Evolutionary conservation across 2,329 filamentous ascomycete species (phyloP).

Genomic region (Cladophialophora carrionii): DNA sequence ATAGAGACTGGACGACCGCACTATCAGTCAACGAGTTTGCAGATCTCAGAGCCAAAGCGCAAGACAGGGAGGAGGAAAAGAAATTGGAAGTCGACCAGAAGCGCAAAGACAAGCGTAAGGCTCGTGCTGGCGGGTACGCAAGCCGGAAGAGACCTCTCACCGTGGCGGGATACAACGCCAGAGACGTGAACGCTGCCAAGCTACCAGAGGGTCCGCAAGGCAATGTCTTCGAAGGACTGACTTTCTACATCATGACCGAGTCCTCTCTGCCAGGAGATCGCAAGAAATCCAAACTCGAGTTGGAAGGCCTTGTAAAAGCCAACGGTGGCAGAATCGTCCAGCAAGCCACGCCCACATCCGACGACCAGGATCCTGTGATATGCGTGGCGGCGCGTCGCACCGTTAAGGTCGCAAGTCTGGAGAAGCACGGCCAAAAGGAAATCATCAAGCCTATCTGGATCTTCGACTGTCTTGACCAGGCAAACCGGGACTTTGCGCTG

Average conservation of each 20-base stretch:
- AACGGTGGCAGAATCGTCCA: constrained; percentile 82
- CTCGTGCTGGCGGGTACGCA: constrained; percentile 50
- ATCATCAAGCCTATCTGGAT: constrained; percentile 83
- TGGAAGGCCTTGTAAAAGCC: constrained; percentile 80
- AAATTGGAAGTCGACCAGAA: constrained; percentile 49
- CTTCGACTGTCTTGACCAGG: constrained; percentile 72
- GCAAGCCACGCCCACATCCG: constrained; percentile 57
- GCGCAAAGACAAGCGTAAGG: constrained; percentile 65
- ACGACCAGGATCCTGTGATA: constrained; percentile 53
- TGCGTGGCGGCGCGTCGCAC: constrained; percentile 49
- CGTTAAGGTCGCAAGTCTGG: constrained; percentile 80
- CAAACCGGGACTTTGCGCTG: constrained; percentile 56
- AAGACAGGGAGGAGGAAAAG: constrained; percentile 71
- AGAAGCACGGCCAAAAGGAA: constrained; percentile 70
- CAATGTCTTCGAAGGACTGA: constrained; percentile 72
- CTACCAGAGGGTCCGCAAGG: constrained; percentile 44
- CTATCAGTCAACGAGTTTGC: constrained; percentile 78
- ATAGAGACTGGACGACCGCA: constrained; percentile 81
- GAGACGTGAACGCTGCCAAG: constrained; percentile 39
- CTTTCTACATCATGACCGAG: constrained; percentile 82
- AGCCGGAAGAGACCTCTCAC: constrained; percentile 68
- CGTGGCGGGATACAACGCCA: constrained; percentile 66
- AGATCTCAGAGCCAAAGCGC: constrained; percentile 68
- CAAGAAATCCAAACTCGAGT: constrained; percentile 75
- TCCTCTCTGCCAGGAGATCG: constrained; percentile 60